Conservation (phyloP, 257 asterid species). For the Salvia rosmarinus region DNA sequence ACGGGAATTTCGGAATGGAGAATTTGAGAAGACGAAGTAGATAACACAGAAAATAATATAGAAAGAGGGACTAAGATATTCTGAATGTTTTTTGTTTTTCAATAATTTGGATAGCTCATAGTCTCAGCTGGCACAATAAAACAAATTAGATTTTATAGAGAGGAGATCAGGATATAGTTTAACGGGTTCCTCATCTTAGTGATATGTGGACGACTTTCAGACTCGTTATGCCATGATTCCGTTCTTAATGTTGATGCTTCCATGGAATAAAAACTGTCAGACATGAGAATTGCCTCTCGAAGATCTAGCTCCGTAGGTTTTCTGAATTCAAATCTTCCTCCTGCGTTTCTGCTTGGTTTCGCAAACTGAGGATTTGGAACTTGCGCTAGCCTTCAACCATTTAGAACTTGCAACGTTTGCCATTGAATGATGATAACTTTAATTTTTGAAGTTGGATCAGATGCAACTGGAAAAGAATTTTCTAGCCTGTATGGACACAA, state of each 20-base stretch:
- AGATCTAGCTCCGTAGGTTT: background rate
- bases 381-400: background rate
- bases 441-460: background rate
- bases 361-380: background rate
- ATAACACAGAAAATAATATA: background rate
- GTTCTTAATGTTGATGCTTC: background rate
- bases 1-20: background rate
- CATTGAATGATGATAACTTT: background rate
- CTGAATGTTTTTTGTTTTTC: background rate
- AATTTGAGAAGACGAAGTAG: conserved; percentile 1
- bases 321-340: conserved; percentile 11
- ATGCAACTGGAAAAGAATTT: background rate
- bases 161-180: background rate
- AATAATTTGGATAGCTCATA: background rate
- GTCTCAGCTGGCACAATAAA: background rate
- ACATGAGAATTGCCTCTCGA: background rate
- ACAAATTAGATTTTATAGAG: background rate
- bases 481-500: background rate
- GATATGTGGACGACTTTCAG: background rate
- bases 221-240: background rate
- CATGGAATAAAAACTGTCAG: background rate
- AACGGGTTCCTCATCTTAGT: background rate
- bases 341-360: background rate
- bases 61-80: background rate
- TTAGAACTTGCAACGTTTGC: conserved; percentile 10